phyloP scores from a whole-genome alignment of 2,329 filamentous ascomycete genomes.

The Ophiostoma sp. region DNA sequence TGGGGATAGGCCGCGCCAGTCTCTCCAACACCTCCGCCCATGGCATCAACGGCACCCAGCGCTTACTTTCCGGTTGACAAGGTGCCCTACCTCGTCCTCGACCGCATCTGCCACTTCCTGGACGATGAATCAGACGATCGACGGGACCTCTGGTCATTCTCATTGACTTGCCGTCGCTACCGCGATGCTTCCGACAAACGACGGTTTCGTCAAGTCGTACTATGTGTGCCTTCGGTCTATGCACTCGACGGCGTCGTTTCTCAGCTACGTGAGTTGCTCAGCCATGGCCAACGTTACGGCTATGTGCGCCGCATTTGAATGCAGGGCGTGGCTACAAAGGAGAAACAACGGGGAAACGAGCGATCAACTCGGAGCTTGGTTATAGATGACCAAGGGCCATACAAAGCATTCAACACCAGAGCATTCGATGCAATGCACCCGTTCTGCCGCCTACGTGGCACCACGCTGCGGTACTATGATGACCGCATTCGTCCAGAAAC shows the following conservation, averaged over 20 bases:
- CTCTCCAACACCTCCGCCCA: too few species aligned
- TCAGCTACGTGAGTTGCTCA: not conserved
- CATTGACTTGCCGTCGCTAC: not conserved
- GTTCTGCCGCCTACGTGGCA: too few species aligned
- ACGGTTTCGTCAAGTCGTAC: not conserved
- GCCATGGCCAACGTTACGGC: not conserved
- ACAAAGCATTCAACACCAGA: too few species aligned
- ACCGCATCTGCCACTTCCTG: not conserved
- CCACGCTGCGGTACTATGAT: too few species aligned
- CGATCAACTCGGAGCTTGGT: too few species aligned
- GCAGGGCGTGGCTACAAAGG: not conserved
- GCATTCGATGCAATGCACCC: too few species aligned
- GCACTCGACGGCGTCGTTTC: not conserved
- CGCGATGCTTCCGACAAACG: not conserved
- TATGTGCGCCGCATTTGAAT: not conserved
- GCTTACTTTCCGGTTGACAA: too few species aligned
- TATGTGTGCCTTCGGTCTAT: not conserved
- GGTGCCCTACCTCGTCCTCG: not conserved
- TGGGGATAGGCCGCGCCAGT: too few species aligned
- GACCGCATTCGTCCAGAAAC: too few species aligned
- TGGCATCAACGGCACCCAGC: not conserved
- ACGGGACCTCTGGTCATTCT: not conserved
- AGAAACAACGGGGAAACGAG: too few species aligned
- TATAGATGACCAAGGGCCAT: too few species aligned
- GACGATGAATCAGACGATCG: not conserved